Evolutionary conservation across 1,139 yeast genomes (phyloP).

Genomic region (Saccharomyces hybrid): DNA sequence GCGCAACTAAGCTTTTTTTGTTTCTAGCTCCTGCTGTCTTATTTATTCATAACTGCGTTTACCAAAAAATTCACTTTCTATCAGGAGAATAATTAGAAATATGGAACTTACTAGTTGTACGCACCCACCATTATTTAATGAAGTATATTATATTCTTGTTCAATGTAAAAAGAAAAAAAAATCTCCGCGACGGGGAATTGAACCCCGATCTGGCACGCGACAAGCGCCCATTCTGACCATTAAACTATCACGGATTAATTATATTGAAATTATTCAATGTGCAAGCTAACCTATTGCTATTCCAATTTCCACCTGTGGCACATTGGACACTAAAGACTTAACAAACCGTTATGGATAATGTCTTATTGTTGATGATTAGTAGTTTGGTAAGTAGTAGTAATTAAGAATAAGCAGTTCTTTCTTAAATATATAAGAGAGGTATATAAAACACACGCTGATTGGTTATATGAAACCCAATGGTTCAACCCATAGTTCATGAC

Average conservation of each 20-base stretch:
- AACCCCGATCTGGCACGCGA: conserved; percentile 37
- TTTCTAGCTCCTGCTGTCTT: background rate
- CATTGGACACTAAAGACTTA: background rate
- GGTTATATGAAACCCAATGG: background rate
- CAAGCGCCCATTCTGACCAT: conserved; percentile 36
- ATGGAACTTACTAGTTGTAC: background rate
- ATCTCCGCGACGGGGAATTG: conserved; percentile 36
- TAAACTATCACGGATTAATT: conserved; percentile 30
- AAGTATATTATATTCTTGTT: background rate
- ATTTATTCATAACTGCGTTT: background rate
- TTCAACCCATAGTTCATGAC: background rate
- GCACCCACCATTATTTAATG: background rate
- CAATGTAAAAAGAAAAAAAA: background rate
- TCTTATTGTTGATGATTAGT: background rate
- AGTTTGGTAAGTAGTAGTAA: background rate
- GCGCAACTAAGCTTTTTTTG: background rate
- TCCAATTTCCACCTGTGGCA: background rate
- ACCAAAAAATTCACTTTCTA: background rate
- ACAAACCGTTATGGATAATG: background rate
- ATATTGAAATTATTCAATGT: background rate
- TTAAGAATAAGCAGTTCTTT: too few relatives aligned
- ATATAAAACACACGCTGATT: too few relatives aligned
- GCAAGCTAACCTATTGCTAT: too few relatives aligned
- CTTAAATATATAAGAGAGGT: too few relatives aligned
- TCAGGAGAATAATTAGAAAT: background rate